Base-by-base conservation (phyloP, 495 filamentous ascomycete species). In the Annulohypoxylon moriforme region DNA sequence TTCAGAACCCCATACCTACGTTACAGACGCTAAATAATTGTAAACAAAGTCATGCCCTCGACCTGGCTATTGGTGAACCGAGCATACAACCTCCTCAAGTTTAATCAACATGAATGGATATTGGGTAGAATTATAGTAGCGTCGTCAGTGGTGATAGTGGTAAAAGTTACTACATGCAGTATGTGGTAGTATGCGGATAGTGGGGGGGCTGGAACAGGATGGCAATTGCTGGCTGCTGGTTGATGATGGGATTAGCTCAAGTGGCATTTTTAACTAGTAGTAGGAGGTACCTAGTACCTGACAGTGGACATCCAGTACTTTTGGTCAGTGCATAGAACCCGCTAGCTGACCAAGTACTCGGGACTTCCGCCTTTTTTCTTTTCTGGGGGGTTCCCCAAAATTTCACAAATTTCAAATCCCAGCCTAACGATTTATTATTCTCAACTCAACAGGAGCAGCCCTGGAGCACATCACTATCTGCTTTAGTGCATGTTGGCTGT, bases 401-500 rank as follows among this genome's bases (percentile, higher is more conserved):
- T 70, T 74, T 73, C 71, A 71, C 60, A 71, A 77, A 74, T 70
- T 77, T 70, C 69, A 71, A 66, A 63, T 64, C 67, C 75, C 75
- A 74, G 73, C 75, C 73, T 75, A 70, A 74, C 47, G 70, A 77
- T 75, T 77, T 72, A 75, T 73, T 69, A 16, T 67, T 58, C 60
- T 58, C 13, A 55, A 9, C 38, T 62, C 61, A 65, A 67, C 49
- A 60, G 52, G 49, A 58, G 25, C 36, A 56, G 47, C 47, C 47
- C 20, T 52, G 7, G 20, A 60, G 75, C 71, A 64, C 44, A 73
- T 72, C 69, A 75, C 67, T 52, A 73, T 73, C 75, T 74, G 62
- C 60, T 74, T 76, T 76, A 70, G 73, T 76, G 68, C 73, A 76
- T 73, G 63, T 71, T 69, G 65, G 62, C 74, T 74, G 64, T 74